Conservation (phyloP, 345 rosid genomes). For the Populus tremula region DNA sequence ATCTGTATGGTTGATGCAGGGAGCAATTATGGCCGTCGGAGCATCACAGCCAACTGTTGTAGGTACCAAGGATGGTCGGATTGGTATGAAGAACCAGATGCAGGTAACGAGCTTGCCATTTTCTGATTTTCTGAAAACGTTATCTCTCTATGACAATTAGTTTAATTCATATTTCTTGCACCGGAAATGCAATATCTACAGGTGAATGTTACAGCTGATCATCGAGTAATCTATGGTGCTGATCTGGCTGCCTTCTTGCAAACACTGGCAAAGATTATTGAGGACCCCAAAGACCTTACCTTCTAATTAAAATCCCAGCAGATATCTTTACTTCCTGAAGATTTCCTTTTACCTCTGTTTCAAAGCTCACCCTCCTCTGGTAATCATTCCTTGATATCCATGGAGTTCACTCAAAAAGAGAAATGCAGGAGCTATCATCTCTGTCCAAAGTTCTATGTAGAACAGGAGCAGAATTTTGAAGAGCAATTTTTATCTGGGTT, state of each 20-base stretch:
- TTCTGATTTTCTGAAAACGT: constrained; percentile 6
- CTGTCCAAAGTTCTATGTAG: constrained; percentile 1
- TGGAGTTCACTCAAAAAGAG: constrained; percentile 15
- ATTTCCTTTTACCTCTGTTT: constrained; percentile 22
- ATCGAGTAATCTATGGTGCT: constrained; percentile 90
- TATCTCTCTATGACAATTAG: background rate
- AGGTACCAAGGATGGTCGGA: constrained; percentile 77
- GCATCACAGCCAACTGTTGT: constrained; percentile 82
- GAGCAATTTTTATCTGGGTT: constrained; percentile 4
- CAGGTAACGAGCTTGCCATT: constrained; percentile 50
- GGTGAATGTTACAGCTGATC: constrained; percentile 94
- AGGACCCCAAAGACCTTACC: constrained; percentile 85
- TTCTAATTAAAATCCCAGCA: constrained; percentile 37
- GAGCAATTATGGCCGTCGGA: constrained; percentile 98
- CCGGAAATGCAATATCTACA: constrained; percentile 28
- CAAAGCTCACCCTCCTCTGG: constrained; percentile 26
- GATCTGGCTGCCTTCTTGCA: constrained; percentile 92
- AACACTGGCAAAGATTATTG: constrained; percentile 77
- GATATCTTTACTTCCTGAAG: constrained; percentile 12
- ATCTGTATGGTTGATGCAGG: constrained; percentile 41
- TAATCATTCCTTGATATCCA: constrained; percentile 25
- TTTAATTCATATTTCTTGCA: background rate
- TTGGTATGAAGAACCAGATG: constrained; percentile 94
- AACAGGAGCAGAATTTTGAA: constrained; percentile 19
- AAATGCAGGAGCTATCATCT: constrained; percentile 19